Conservation (phyloP, 768 basidiomycete species). For the Mrakia gelida region DNA sequence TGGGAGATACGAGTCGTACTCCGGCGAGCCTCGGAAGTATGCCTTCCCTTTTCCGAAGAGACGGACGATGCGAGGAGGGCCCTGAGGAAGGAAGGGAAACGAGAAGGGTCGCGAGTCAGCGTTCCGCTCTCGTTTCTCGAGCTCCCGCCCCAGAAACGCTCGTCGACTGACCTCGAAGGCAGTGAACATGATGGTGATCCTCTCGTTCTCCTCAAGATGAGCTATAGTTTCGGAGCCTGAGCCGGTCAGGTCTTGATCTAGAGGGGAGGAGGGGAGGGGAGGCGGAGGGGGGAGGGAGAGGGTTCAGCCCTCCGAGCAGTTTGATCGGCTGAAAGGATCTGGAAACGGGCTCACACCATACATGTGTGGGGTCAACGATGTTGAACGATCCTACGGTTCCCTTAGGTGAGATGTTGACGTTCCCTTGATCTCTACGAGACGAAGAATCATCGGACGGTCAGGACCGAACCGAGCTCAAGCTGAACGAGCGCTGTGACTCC, state of each 20-base stretch:
- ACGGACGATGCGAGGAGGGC: slow-evolving; percentile 27
- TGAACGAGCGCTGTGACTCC: neutral
- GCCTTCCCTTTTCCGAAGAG: slow-evolving; percentile 23
- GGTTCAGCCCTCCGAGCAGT: neutral
- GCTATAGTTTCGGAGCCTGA: slow-evolving; percentile 35
- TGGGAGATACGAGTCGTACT: slow-evolving; percentile 12
- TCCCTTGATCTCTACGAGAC: slow-evolving; percentile 2
- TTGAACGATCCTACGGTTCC: slow-evolving; percentile 19
- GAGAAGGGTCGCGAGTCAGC: neutral
- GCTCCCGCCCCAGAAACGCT: too few species aligned
- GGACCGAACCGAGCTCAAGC: neutral
- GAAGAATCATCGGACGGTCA: neutral
- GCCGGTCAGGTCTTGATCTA: slow-evolving; percentile 29
- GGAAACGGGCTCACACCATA: slow-evolving; percentile 22
- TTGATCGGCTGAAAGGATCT: neutral
- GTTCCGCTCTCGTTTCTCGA: too few species aligned
- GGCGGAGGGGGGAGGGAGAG: neutral
- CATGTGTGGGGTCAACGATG: neutral
- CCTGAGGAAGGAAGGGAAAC: neutral
- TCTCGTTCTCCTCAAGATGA: slow-evolving; percentile 35
- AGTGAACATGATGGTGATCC: slow-evolving; percentile 35
- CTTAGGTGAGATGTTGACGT: slow-evolving; percentile 28
- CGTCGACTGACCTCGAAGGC: slow-evolving; percentile 17
- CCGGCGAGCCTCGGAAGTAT: slow-evolving; percentile 15
- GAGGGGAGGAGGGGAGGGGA: too few species aligned